Base-by-base conservation (phyloP, 306 rosid genomes). In the Canavalia ensiformis region DNA sequence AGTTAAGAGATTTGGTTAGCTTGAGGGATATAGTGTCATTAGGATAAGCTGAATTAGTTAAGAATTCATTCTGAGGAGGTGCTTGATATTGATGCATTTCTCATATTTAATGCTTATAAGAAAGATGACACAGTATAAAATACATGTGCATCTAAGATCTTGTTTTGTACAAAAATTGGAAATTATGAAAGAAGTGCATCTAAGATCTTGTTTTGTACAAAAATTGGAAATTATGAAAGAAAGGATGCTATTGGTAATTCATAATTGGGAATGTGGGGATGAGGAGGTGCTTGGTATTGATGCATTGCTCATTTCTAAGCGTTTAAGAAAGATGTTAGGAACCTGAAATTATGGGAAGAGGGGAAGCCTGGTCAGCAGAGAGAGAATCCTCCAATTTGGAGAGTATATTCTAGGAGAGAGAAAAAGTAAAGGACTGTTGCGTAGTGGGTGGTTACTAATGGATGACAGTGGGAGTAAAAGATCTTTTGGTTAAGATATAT, bases 1-100 rank as follows among this genome's bases (percentile, higher is more conserved):
- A n/a, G 82, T 47, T 9, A 76, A 31, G 75, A 42, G 69, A n/a
- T 72, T 30, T 52, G 70, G 72, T 51, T 62, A 60, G 56, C 31
- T 57, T 79, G 29, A 30, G 55, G 39, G 29, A 72, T 66, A 57
- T 72, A 33, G 59, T 69, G 31, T 11, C 52, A 47, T 56, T 47
- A 46, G 28, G 62, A 18, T 47, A 50, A 54, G 28, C 44, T 57
- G 42, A 66, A 39, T 42, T 37, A 72, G 13, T 41, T 73, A 52
- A 3, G 59, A 52, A 29, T 74, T 28, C 68, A 65, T 45, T 73
- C 29, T 2, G 41, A 11, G 28, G 56, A 78, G 55, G 75, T 12
- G 30, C 46, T 66, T 54, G 63, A 29, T 52, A 44, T 66, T 29
- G 67, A 52, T 56, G 5, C 55, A 54, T 52, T 31, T 66, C 42